Conservation (phyloP, 2,329 filamentous ascomycete genomes). For the Aspergillus phoenicis region DNA sequence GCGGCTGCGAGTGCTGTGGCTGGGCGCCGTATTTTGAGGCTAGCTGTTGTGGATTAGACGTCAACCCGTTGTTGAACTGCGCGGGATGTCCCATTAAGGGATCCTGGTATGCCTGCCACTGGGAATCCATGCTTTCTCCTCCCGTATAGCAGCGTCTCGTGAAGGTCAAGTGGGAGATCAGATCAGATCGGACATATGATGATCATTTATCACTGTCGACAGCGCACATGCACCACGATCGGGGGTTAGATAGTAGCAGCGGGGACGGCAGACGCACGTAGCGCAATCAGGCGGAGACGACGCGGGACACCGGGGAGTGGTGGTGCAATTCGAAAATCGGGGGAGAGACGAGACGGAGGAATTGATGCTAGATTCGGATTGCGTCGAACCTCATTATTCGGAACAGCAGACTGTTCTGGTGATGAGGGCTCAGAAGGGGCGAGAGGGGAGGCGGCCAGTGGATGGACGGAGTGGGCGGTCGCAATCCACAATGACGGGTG, state of each 20-base stretch:
- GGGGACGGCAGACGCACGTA: conserved; percentile 32
- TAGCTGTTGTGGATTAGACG: conserved; percentile 52
- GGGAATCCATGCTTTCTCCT: conserved; percentile 53
- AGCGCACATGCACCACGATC: conserved; percentile 35
- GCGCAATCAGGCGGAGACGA: conserved; percentile 29
- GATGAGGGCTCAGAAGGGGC: conserved; percentile 13
- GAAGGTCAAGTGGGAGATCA: conserved; percentile 8
- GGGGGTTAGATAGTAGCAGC: conserved; percentile 32
- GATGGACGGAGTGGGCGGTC: conserved; percentile 23
- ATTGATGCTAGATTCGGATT: conserved; percentile 26
- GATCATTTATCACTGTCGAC: conserved; percentile 28
- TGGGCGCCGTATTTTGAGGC: conserved; percentile 53
- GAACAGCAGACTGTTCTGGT: conserved; percentile 15
- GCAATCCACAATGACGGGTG: conserved; percentile 23
- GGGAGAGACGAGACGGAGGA: conserved; percentile 16
- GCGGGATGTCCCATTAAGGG: conserved; percentile 61
- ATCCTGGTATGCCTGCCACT: conserved; percentile 72
- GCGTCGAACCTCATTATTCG: conserved; percentile 30
- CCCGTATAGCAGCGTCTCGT: conserved; percentile 15
- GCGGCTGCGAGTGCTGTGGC: conserved; percentile 53
- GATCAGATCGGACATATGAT: conserved; percentile 16
- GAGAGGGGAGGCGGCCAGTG: conserved; percentile 19
- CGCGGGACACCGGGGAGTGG: conserved; percentile 16
- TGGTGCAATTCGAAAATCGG: conserved; percentile 23
- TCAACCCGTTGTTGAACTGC: conserved; percentile 63